phyloP scores from a whole-genome alignment of 2,329 filamentous ascomycete genomes.

The Penicillium sp. region DNA sequence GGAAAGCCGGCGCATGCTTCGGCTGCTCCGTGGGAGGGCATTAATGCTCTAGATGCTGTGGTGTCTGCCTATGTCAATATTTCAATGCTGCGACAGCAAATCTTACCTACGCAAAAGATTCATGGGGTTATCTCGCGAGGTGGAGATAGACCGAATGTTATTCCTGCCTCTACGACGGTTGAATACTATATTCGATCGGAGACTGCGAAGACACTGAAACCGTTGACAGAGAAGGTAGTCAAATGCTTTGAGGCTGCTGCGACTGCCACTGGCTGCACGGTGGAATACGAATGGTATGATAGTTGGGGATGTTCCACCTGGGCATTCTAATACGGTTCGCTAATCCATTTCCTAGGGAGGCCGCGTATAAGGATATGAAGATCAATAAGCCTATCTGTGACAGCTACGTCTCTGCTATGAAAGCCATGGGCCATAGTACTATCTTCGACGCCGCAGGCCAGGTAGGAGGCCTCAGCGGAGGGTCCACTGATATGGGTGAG shows the following conservation, averaged over 20 bases:
- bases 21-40: slow-evolving; percentile 54
- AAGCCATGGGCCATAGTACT: slow-evolving; percentile 27
- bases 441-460: slow-evolving; percentile 20
- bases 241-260: slow-evolving; percentile 36
- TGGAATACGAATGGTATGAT: slow-evolving; percentile 28
- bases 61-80: slow-evolving; percentile 46
- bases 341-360: slow-evolving; percentile 17
- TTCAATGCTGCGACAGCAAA: slow-evolving; percentile 55
- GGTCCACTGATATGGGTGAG: slow-evolving; percentile 30
- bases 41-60: slow-evolving; percentile 58
- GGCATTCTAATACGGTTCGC: not conserved
- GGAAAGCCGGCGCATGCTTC: slow-evolving; percentile 57
- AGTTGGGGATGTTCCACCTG: not conserved
- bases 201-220: slow-evolving; percentile 38
- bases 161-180: slow-evolving; percentile 50
- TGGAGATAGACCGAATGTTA: slow-evolving; percentile 54
- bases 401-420: slow-evolving; percentile 29
- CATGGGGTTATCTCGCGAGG: slow-evolving; percentile 54
- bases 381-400: slow-evolving; percentile 31
- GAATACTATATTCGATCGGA: slow-evolving; percentile 46
- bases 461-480: slow-evolving; percentile 18
- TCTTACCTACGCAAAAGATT: slow-evolving; percentile 49
- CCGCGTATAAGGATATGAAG: slow-evolving; percentile 31
- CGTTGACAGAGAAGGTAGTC: slow-evolving; percentile 25
- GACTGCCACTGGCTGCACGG: slow-evolving; percentile 30